Conservation (phyloP, 129 eudicot species). For the Flaveria bidentis region DNA sequence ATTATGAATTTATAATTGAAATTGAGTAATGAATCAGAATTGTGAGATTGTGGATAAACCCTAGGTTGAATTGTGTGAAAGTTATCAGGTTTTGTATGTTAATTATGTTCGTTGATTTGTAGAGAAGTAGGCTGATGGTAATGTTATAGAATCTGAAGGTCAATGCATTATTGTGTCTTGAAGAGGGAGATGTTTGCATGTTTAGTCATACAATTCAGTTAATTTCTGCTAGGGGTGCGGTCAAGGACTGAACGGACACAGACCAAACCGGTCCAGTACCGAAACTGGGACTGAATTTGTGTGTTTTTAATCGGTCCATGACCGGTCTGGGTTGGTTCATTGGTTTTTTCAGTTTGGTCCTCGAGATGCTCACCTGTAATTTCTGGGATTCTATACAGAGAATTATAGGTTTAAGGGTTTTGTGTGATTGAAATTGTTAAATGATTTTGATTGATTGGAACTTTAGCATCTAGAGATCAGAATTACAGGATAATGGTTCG, state of each 20-base stretch:
- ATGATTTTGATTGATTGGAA: neutral
- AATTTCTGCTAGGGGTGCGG: neutral
- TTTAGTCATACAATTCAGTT: neutral
- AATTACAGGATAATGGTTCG: neutral
- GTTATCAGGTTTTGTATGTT: constrained; percentile 7
- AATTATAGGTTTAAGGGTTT: constrained; percentile 1
- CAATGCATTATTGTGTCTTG: neutral
- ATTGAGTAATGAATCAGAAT: neutral
- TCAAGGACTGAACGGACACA: too few species aligned
- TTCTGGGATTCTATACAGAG: neutral
- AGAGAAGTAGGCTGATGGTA: neutral
- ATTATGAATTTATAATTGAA: neutral
- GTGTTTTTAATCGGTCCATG: too few species aligned
- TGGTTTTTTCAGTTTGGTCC: too few species aligned
- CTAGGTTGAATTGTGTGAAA: neutral
- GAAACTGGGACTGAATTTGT: too few species aligned
- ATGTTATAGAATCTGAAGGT: constrained; percentile 2
- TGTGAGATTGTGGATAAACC: constrained; percentile 15
- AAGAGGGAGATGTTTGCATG: neutral
- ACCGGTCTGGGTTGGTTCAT: too few species aligned
- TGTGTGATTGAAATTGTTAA: constrained; percentile 2
- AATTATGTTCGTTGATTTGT: neutral
- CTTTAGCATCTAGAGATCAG: too few species aligned
- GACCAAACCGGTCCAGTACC: too few species aligned
- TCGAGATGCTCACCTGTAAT: too few species aligned